Conservation (phyloP, 2,329 filamentous ascomycete genomes). For the Colletotrichum australisinense region DNA sequence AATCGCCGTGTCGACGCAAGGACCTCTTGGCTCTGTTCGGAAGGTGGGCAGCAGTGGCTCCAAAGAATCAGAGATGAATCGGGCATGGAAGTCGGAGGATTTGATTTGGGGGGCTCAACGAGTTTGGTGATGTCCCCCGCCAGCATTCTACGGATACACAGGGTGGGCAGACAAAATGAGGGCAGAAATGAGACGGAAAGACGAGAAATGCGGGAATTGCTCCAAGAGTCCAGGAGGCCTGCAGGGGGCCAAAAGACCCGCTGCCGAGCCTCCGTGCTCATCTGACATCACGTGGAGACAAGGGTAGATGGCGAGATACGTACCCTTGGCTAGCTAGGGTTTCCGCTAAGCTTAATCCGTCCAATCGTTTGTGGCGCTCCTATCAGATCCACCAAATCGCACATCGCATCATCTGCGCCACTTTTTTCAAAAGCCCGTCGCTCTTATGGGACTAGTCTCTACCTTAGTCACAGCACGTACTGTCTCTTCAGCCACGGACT, state of each 20-base stretch:
- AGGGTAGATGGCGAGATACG: not conserved
- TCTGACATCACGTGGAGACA: not conserved
- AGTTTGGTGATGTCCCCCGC: not conserved
- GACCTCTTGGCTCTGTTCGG: not conserved
- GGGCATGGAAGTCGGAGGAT: not conserved
- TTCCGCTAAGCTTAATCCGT: conserved; percentile 22
- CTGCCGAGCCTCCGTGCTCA: conserved; percentile 12
- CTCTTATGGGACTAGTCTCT: not conserved
- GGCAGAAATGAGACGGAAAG: not conserved
- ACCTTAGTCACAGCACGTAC: not conserved
- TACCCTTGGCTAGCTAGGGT: not conserved
- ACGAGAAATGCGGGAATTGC: not conserved
- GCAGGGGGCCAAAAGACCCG: conserved; percentile 15
- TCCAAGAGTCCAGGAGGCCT: conserved; percentile 4
- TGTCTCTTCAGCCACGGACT: not conserved
- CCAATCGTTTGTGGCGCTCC: not conserved
- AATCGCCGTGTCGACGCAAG: not conserved
- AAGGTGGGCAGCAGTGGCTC: not conserved
- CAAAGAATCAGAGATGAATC: not conserved
- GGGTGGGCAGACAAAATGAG: not conserved
- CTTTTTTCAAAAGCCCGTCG: not conserved
- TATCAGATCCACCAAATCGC: conserved; percentile 5
- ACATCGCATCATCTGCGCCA: conserved; percentile 18
- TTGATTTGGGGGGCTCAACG: not conserved
- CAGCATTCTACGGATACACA: not conserved